Percentiles rank a stretch among this genome's conserved stretches.
phyloP scores from a whole-genome alignment of 2,329 filamentous ascomycete species.

The Verticillium nubilum region DNA sequence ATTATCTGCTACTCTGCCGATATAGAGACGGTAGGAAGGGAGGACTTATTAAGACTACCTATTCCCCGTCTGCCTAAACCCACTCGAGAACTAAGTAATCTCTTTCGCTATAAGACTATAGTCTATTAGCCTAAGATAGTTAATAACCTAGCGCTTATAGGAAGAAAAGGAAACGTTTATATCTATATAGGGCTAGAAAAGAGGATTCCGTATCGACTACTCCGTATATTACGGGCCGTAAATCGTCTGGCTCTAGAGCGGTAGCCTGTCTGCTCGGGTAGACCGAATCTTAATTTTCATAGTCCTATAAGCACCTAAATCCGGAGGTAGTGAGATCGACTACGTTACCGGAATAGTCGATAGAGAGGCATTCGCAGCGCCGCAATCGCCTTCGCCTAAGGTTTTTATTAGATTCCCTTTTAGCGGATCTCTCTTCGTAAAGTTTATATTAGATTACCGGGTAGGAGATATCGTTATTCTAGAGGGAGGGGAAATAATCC shows the following conservation, averaged over 20 bases:
- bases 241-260: neutral
- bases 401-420: neutral
- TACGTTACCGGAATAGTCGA: neutral
- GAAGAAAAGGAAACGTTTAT: neutral
- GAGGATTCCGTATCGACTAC: neutral
- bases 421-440: neutral
- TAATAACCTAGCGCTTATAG: neutral
- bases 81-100: neutral
- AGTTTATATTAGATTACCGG: neutral
- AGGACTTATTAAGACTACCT: neutral
- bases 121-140: neutral
- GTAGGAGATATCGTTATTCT: neutral
- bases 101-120: neutral
- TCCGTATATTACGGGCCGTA: neutral
- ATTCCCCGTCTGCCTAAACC: neutral
- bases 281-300: neutral
- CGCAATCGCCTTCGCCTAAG: neutral
- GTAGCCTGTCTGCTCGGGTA: neutral
- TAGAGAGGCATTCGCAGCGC: neutral
- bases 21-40: neutral
- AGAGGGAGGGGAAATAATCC: neutral
- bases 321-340: neutral
- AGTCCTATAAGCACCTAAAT: neutral
- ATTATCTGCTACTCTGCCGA: neutral
- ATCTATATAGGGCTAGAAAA: neutral